Conservation (phyloP, 306 rosid species). For the Vigna radiata region DNA sequence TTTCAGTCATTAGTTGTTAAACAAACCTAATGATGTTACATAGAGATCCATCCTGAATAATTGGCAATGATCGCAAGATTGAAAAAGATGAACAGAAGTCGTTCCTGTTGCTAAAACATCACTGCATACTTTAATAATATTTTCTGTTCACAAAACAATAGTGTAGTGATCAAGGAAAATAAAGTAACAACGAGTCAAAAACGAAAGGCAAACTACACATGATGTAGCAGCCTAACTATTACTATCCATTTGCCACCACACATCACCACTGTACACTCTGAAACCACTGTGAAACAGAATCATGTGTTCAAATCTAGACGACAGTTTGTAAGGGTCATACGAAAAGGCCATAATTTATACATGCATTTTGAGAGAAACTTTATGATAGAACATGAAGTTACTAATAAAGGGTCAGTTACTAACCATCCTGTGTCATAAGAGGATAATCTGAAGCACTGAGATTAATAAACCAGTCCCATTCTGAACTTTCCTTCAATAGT, state of each 20-base stretch:
- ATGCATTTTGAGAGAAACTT: conserved; percentile 30
- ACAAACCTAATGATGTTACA: conserved; percentile 11
- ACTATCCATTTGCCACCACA: neutral
- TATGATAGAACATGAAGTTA: conserved; percentile 30
- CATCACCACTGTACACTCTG: neutral
- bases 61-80: conserved; percentile 23
- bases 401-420: conserved; percentile 46
- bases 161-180: conserved; percentile 37
- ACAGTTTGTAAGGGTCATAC: neutral
- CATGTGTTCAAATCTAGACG: conserved; percentile 20
- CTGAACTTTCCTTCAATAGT: conserved; percentile 76
- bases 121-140: conserved; percentile 10
- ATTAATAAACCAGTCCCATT: conserved; percentile 91
- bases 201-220: conserved; percentile 29
- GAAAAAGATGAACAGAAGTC: conserved; percentile 27
- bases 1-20: conserved; percentile 33
- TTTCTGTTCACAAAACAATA: conserved; percentile 28
- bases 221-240: conserved; percentile 25
- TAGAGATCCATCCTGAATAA: conserved; percentile 22
- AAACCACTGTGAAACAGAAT: neutral
- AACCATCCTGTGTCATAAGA: conserved; percentile 95
- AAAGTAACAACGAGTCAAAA: conserved; percentile 23
- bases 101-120: conserved; percentile 24
- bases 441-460: conserved; percentile 99
- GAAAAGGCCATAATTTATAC: conserved; percentile 26